A percentile compares a stretch with the other conserved stretches of the same genome.
phyloP scores from a whole-genome alignment of 306 rosid genomes.

The Prinsepia uniflora region DNA sequence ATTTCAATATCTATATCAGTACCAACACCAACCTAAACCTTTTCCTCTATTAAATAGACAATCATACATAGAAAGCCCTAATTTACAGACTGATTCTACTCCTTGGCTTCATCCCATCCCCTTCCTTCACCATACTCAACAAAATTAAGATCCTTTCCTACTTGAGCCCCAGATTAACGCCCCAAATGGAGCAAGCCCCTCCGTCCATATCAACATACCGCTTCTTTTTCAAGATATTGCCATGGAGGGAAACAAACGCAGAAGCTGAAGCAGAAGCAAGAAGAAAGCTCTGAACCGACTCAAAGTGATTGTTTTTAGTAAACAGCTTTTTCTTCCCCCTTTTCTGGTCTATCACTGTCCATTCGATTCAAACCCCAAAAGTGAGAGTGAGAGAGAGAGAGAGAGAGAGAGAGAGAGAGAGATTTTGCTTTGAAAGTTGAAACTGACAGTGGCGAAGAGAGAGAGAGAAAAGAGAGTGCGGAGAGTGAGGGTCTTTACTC shows the following conservation, averaged over 20 bases:
- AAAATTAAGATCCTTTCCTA: conserved; percentile 17
- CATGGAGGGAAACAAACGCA: conserved; percentile 23
- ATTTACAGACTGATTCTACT: conserved; percentile 15
- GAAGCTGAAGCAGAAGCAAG: conserved; percentile 16
- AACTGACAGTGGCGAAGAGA: conserved; percentile 27
- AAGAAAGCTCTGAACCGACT: conserved; percentile 2
- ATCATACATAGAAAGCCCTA: conserved; percentile 38
- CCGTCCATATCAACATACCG: conserved; percentile 34
- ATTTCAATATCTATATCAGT: conserved; percentile 45
- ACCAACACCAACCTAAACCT: conserved; percentile 33
- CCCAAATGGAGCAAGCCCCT: conserved; percentile 37
- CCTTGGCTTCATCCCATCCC: conserved; percentile 39
- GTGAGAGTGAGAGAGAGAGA: conserved; percentile 20
- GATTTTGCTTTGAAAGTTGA: conserved; percentile 37
- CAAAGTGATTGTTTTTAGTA: background rate
- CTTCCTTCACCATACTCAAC: conserved; percentile 24
- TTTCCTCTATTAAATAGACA: background rate
- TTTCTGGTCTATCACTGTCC: conserved; percentile 65
- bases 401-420: conserved; percentile 19
- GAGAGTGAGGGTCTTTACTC: conserved; percentile 33
- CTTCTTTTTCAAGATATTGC: conserved; percentile 41
- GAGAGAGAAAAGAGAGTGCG: conserved; percentile 12
- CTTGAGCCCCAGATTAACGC: conserved; percentile 27
- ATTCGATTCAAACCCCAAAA: conserved; percentile 33
- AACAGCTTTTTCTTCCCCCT: conserved; percentile 31